A percentile compares a stretch with the other conserved stretches of the same genome.
These are phyloP conservation scores for Aspergillus sp. DNA, from an alignment of 2,329 filamentous ascomycete genomes.

Conservation along the genomic window DNA sequence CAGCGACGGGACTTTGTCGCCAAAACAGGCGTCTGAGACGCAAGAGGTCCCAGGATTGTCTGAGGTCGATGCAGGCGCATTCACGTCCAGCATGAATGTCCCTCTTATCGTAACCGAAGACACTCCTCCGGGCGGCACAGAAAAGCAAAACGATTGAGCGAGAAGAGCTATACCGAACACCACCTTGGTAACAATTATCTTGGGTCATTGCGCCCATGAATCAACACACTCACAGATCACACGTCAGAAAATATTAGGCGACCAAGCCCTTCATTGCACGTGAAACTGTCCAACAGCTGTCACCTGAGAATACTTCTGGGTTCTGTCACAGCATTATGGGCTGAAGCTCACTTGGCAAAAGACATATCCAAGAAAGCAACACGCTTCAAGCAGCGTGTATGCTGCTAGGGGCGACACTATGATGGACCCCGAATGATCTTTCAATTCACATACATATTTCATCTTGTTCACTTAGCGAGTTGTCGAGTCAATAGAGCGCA, in stretches of 20 bases:
- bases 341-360: not conserved
- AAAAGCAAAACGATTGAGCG: not conserved
- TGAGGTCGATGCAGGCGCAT: not conserved
- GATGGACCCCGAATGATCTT: not conserved
- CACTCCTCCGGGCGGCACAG: not conserved
- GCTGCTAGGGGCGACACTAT: not conserved
- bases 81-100: constrained; percentile 12
- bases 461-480: not conserved
- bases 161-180: not conserved
- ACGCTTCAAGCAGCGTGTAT: not conserved
- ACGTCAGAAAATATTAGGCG: not conserved
- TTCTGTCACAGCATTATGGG: not conserved
- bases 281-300: not conserved
- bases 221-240: not conserved
- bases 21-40: not conserved
- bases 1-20: not conserved
- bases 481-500: not conserved
- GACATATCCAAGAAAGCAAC: not conserved
- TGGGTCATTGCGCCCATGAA: not conserved
- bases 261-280: not conserved
- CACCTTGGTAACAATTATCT: not conserved
- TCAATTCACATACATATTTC: not conserved
- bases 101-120: constrained; percentile 25
- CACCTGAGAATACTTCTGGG: not conserved
- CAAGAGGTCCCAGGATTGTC: not conserved